These are phyloP conservation scores for Cyberlindnera sargentensis DNA, from an alignment of 805 yeast species.

Conservation along the genomic window DNA sequence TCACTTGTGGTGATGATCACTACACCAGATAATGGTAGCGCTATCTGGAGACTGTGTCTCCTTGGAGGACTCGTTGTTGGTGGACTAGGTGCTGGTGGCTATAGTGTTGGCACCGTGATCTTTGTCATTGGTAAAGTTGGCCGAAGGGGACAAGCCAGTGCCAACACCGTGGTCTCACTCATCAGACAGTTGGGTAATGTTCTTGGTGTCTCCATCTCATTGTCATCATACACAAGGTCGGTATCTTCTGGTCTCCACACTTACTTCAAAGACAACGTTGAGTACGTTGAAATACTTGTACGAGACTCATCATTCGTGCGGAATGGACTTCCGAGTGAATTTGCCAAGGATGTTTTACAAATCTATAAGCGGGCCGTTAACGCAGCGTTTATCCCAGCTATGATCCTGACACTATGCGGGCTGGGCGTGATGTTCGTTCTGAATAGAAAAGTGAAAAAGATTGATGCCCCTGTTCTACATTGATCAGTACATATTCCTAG, in stretches of 20 bases:
- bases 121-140: constrained; percentile 37
- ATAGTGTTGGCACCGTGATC: constrained; percentile 31
- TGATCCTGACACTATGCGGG: constrained; percentile 9
- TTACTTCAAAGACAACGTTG: constrained; percentile 17
- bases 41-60: constrained; percentile 17
- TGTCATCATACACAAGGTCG: constrained; percentile 27
- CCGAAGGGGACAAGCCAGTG: constrained; percentile 34
- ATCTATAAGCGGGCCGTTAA: constrained; percentile 13
- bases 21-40: constrained; percentile 8
- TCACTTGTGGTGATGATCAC: constrained; percentile 4
- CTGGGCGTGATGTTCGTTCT: constrained; percentile 11
- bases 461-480: neutral
- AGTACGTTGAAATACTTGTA: constrained; percentile 7
- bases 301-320: constrained; percentile 13
- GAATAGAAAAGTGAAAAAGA: constrained; percentile 4
- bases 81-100: constrained; percentile 36
- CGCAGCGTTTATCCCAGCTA: constrained; percentile 13
- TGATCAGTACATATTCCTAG: too few relatives aligned
- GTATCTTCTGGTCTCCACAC: constrained; percentile 22
- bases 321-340: constrained; percentile 10
- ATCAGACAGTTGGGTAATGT: constrained; percentile 38
- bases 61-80: constrained; percentile 24
- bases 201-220: constrained; percentile 34
- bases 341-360: constrained; percentile 6
- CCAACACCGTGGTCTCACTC: constrained; percentile 38